Base-by-base conservation (phyloP, 2,329 filamentous ascomycete species). In the Aspergillus thermomutatus region DNA sequence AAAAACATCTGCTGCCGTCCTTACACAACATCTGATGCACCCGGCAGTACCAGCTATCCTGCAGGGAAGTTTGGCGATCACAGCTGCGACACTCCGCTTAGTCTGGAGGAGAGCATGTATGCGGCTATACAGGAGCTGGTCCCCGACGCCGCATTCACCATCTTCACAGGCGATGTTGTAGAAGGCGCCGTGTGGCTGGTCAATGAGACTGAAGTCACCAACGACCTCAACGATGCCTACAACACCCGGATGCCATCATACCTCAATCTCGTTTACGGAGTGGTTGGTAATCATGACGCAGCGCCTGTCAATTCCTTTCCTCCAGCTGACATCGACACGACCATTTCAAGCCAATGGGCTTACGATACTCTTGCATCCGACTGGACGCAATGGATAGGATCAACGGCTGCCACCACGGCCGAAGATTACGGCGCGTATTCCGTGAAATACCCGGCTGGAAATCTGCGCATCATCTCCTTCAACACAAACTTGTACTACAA, bases 111-210 rank as follows among this genome's bases (percentile, higher is more conserved):
- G 50, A 84, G 82, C 72, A 80, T 85, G 80, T 75, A 73, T 50
- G 63, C 60, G n/a, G 75, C 74, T 19, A 76, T 77, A 50, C 51
- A 72, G 37, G 60, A 72, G 9, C 57, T 81, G 3, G 75, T 82
- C 55, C 77, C 64, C 1, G 52, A 66, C 46, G 60, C 80, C 0
- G 74, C 77, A 3, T 83, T 86, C 56, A 72, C 77, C n/a, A 76
- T 86, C 28, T 85, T 85, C 68, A 86, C 83, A 0, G 83, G 83
- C 5, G 83, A 86, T 58, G 76, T 85, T 27, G 75, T 85, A 21
- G 82, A 84, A 60, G 80, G 82, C 43, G 73, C 71, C 7, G 69
- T 75, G 1, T 76, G 73, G 74, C 62, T 70, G 6, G 68, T 74
- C 25, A 72, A 68, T 26, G 62, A 74, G 27, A 65, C 66, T 6